These are phyloP conservation scores for Cnidoscolus chayamansa DNA, from an alignment of 441 rosid species.

Conservation along the genomic window DNA sequence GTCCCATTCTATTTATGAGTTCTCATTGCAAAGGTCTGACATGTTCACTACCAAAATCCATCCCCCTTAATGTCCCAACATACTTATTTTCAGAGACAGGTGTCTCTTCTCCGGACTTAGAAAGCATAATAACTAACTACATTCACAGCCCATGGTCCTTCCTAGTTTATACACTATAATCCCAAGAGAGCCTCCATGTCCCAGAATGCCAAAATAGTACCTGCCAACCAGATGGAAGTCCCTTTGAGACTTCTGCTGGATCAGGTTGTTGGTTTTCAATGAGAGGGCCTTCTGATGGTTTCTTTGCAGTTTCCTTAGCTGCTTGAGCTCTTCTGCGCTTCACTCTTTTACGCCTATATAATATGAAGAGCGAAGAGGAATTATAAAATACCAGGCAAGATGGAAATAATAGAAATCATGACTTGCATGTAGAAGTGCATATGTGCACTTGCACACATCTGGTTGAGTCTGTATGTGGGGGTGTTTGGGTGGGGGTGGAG, in stretches of 20 bases:
- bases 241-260: slow-evolving; percentile 41
- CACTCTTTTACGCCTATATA: slow-evolving; percentile 79
- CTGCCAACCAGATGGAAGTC: slow-evolving; percentile 72
- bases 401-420: neutral
- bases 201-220: slow-evolving; percentile 24
- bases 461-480: too few relatives aligned
- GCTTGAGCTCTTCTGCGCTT: slow-evolving; percentile 73
- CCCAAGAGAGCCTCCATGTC: too few relatives aligned
- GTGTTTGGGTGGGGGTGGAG: too few relatives aligned
- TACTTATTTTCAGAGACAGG: neutral
- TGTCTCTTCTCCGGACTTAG: neutral
- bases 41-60: too few relatives aligned
- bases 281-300: slow-evolving; percentile 22
- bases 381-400: neutral
- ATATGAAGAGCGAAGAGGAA: too few relatives aligned
- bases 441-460: too few relatives aligned
- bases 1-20: too few relatives aligned
- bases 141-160: neutral
- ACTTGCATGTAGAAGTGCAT: too few relatives aligned
- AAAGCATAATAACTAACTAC: neutral
- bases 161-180: neutral
- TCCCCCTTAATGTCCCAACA: too few relatives aligned
- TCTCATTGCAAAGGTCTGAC: too few relatives aligned
- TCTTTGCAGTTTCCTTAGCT: slow-evolving; percentile 38
- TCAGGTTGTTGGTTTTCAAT: slow-evolving; percentile 41